Base-by-base conservation (phyloP, 1,284 basidiomycete species). In the Pholiota adiposa region DNA sequence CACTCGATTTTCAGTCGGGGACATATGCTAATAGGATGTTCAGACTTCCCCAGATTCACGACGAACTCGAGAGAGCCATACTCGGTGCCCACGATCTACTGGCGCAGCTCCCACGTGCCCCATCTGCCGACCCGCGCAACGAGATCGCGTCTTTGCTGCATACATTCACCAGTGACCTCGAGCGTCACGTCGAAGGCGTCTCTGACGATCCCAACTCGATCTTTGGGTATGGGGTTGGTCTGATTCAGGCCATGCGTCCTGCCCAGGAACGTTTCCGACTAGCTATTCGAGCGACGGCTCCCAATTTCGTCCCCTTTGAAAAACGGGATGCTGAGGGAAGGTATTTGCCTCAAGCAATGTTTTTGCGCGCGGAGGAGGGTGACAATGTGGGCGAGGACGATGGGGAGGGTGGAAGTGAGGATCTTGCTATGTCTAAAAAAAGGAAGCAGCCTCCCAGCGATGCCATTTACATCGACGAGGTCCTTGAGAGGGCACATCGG, bases 21-120 rank as follows among this genome's bases (percentile, higher is more conserved):
- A 14, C 16, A 11, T 38, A 14, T n/a, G 36, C 36, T 38, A 9
- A 12, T 52, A 23, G 29, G 29, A 38, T 19, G 7, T 16, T 5
- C 27, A 55, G 90, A 49, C 77, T 92, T 0, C 90, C 89, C 0
- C 75, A 82, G 58, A 84, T 90, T 7, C 83, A 83, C 57, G 66
- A 69, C n/a, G 72, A 75, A 49, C 66, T 73, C 14, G 71, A 70
- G 33, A 76, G 73, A 0, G 71, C 82, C 0, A 75, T 89, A 6
- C 62, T 72, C 0, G 68, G 70, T 8, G 81, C 83, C 0, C 74
- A 76, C n/a, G 64, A 62, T 0, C 63, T 66, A 2, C 72, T 86
- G 3, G 56, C 50, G 7, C 59, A 58, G 1, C 73, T 91, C 1
- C 89, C 88, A 0, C 77, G 70, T 16, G 77, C 81, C 0, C 86